Evolutionary conservation across 2,329 filamentous ascomycete species (phyloP), one percentile per base, ranked within the genome.

Genomic region (Diaporthe eres): DNA sequence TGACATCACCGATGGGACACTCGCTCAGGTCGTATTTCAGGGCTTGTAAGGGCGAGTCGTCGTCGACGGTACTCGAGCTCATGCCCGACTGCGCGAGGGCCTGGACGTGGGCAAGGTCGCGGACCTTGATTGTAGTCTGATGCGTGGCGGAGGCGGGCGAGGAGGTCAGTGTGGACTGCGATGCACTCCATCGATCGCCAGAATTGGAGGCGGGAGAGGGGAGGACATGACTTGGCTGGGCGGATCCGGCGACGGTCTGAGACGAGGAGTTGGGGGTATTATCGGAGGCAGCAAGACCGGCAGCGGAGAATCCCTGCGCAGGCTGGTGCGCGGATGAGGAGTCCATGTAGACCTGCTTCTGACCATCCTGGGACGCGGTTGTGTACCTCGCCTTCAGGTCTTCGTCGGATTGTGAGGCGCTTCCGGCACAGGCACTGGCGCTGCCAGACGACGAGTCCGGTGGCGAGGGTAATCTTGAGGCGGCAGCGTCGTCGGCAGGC

Each of bases 1-100:
- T 99, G 79, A 99, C 95, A 82, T 99, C 96, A 78, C 94, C 92
- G 74, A 98, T 97, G 71, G 97, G 97, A 96, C 99, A 98, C 72
- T 92, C 94, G 85, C 96, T 98, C 80, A 99, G 98, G 84, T 98
- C 97, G 83, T 98, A 99, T 82, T 91, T 92, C 85, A 89, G 90
- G 78, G 88, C 88, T 79, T 89, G 88, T 51, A 88, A 83, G 47
- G 87, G 88, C 17, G 87, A 85, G 76, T 87, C 89, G 78, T 87
- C 88, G 74, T 88, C 84, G 74, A 86, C 87, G 80, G 89, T 86
- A n/a, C 85, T 85, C 34, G 87, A 92, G 82, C 93, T 88, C 76
- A 93, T 87, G 78, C 98, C 95, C 78, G 96, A 93, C 78, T 90
- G 92, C 37, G 95, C 95, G 78, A 99, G 93, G 82, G 91, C 95